Base-by-base conservation (phyloP, 495 filamentous ascomycete species). In the Cercophora scortea region DNA sequence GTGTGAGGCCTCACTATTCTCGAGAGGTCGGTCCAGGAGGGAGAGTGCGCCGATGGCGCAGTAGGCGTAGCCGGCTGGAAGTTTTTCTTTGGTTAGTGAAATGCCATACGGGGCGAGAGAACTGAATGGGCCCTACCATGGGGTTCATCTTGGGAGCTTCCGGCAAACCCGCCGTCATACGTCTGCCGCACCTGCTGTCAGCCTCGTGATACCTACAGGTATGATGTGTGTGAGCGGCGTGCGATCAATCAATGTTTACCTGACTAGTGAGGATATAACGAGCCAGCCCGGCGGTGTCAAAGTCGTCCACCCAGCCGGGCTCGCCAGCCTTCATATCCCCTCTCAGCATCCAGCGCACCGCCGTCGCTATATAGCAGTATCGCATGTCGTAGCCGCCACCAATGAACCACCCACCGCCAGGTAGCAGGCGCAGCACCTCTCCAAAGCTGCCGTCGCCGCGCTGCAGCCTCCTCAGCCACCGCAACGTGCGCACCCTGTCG, bases 391-490 rank as follows among this genome's bases (percentile, higher is more conserved):
- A 79, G 13, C 88, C 88, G 1, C 92, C 92, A 32, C 82, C 81
- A 19, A 95, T 75, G 32, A 68, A 68, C 18, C 78, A 84, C 11
- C 68, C 65, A 4, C 57, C 32, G 8, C 54, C 60, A 1, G 65
- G 64, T 45, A 75, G 64, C 40, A 76, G 72, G 11, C 79, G 78
- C 5, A 91, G 57, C 32, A 85, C 75, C 65, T 98, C 90, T 2
- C 92, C 94, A 69, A 98, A 98, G 59, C 90, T 92, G 12, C 93
- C 93, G 64, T 96, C 86, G 2, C 70, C 66, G 12, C 90, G 79
- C 76, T 98, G 93, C 69, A 96, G 60, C 52, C 69, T 80, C 50
- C 72, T 77, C 47, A 98, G 71, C 86, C 90, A 94, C 35, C 67
- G 61, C 54, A 96, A 65, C 59, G 85, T 86, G 50, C 79, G 79